A percentile compares a stretch with the other conserved stretches of the same genome.
Conservation (phyloP, 208 protist genomes). For the Naegleria fowleri region DNA sequence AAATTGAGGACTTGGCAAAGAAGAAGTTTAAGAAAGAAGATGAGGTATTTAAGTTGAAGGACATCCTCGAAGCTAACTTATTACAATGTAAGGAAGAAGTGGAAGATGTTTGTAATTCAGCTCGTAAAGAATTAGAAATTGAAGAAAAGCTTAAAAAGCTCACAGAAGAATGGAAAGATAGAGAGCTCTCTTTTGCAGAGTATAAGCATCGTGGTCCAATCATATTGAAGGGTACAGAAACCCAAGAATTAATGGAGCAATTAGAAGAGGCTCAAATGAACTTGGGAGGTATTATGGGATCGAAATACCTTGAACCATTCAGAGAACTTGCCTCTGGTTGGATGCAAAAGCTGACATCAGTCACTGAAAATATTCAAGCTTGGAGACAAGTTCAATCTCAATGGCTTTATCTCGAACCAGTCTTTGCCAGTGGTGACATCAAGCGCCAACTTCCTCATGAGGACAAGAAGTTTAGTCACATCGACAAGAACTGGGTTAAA, state of each 20-base stretch:
- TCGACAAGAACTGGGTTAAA: constrained; percentile 92
- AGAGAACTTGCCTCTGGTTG: constrained; percentile 75
- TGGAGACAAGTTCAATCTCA: constrained; percentile 87
- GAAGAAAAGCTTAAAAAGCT: constrained; percentile 81
- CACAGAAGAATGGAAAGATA: constrained; percentile 81
- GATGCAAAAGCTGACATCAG: constrained; percentile 78
- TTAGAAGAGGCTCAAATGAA: constrained; percentile 89
- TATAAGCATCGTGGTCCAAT: constrained; percentile 87
- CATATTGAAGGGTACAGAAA: constrained; percentile 83
- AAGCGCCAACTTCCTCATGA: constrained; percentile 92
- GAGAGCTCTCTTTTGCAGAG: constrained; percentile 80
- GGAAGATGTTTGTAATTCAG: constrained; percentile 85
- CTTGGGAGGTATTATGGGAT: constrained; percentile 85
- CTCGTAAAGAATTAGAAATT: constrained; percentile 89
- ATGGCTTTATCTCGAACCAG: constrained; percentile 93
- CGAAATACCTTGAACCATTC: constrained; percentile 83
- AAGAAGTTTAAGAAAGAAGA: constrained; percentile 79
- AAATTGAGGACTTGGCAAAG: constrained; percentile 77
- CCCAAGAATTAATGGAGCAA: constrained; percentile 67
- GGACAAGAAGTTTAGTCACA: constrained; percentile 87
- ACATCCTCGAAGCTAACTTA: constrained; percentile 80
- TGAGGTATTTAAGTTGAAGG: constrained; percentile 84
- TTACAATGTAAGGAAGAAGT: constrained; percentile 79
- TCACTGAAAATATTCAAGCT: constrained; percentile 78
- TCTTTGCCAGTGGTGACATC: constrained; percentile 92